A percentile compares a stretch with the other conserved stretches of the same genome.
These are phyloP conservation scores for Sextonia rubra DNA, from an alignment of 164 flowering plant genomes.

Conservation along the genomic window DNA sequence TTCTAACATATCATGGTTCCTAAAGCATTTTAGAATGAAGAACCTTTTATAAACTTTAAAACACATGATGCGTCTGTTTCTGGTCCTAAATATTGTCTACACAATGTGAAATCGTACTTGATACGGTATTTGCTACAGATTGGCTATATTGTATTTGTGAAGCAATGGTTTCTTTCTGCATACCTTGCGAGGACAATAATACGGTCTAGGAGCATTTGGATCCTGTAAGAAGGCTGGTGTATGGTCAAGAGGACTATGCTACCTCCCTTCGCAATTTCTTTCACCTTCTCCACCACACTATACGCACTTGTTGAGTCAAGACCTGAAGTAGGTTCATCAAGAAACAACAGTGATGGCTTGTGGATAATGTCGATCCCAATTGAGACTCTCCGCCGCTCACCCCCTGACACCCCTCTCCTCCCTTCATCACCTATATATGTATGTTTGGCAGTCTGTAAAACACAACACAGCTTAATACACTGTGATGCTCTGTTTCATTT, in stretches of 20 bases:
- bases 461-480: not conserved
- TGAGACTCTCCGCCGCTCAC: slow-evolving; percentile 73
- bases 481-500: too few species aligned
- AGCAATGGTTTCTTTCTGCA: not conserved
- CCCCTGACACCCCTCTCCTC: slow-evolving; percentile 75
- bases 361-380: slow-evolving; percentile 85
- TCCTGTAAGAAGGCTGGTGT: slow-evolving; percentile 76
- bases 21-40: not conserved
- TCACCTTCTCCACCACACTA: slow-evolving; percentile 75
- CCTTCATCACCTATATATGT: slow-evolving; percentile 77
- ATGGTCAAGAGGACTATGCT: slow-evolving; percentile 87
- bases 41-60: too few species aligned
- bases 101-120: too few species aligned
- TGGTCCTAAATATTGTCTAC: not conserved
- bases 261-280: slow-evolving; percentile 61
- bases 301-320: slow-evolving; percentile 76
- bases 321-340: slow-evolving; percentile 82
- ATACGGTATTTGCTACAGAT: not conserved
- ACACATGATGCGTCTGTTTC: not conserved
- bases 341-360: slow-evolving; percentile 68
- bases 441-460: slow-evolving; percentile 42
- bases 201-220: slow-evolving; percentile 70
- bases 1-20: too few species aligned
- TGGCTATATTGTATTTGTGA: not conserved
- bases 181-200: slow-evolving; percentile 67